These are phyloP conservation scores for Larix kaempferi DNA, from an alignment of 75 land plant genomes.

Conservation along the genomic window DNA sequence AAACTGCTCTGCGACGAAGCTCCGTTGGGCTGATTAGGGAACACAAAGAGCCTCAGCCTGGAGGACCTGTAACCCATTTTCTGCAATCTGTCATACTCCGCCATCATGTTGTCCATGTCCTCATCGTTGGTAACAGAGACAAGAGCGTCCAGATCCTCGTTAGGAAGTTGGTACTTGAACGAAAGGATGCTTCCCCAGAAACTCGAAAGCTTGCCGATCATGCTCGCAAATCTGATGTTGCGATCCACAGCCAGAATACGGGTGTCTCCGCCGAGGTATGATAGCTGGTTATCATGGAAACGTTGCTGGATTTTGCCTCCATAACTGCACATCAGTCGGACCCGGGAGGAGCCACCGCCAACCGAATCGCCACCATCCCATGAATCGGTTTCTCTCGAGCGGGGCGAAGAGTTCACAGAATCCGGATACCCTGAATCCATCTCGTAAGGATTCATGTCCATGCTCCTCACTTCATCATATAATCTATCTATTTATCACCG, in stretches of 20 bases:
- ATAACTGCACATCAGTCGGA: constrained; percentile 90
- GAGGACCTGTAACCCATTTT: constrained; percentile 29
- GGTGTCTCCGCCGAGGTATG: constrained; percentile 89
- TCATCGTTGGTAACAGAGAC: constrained; percentile 91
- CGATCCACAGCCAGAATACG: constrained; percentile 81
- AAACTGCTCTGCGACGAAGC: neutral
- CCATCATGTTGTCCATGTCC: constrained; percentile 96
- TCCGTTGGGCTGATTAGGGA: neutral
- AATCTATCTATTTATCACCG: too few relatives aligned
- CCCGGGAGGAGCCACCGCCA: constrained; percentile 9
- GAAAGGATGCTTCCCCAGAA: constrained; percentile 29
- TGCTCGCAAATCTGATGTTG: constrained; percentile 31
- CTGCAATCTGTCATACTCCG: constrained; percentile 74
- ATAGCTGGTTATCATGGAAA: constrained; percentile 67
- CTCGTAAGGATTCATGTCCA: neutral
- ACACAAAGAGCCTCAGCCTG: constrained; percentile 57
- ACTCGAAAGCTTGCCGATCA: constrained; percentile 49
- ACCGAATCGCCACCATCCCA: neutral
- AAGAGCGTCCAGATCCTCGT: constrained; percentile 88
- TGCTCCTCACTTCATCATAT: too few relatives aligned
- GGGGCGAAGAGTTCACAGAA: constrained; percentile 53
- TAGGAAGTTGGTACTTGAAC: constrained; percentile 91
- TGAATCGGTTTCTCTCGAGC: constrained; percentile 32
- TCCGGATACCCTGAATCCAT: constrained; percentile 33
- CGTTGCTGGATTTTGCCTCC: constrained; percentile 90